phyloP scores from a whole-genome alignment of 306 rosid genomes.

The Lathyrus oleraceus region DNA sequence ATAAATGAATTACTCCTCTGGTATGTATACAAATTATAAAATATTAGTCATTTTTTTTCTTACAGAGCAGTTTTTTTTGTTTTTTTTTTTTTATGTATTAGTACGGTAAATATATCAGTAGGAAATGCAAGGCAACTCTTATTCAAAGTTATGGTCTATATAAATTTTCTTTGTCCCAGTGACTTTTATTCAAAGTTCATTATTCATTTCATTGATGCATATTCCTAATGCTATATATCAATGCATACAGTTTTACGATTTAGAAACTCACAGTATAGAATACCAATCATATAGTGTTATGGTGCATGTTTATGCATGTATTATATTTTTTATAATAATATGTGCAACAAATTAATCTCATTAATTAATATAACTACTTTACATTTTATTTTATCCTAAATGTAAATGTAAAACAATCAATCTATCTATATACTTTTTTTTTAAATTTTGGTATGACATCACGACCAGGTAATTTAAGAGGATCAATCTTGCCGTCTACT shows the following conservation, averaged over 20 bases:
- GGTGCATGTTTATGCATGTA: neutral
- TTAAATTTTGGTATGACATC: too few relatives aligned
- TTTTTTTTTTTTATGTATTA: neutral
- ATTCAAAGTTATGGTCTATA: neutral
- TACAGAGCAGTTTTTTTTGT: too few relatives aligned
- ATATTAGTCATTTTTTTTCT: neutral
- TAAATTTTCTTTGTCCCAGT: neutral
- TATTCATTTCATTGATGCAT: neutral
- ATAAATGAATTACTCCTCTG: conserved; percentile 3
- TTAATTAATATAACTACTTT: too few relatives aligned
- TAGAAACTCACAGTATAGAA: neutral
- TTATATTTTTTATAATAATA: too few relatives aligned
- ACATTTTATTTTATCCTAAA: too few relatives aligned
- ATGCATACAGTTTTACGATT: neutral
- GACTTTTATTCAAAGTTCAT: neutral
- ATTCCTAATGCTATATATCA: neutral
- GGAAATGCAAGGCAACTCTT: conserved; percentile 22
- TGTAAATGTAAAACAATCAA: too few relatives aligned
- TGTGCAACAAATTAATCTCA: too few relatives aligned
- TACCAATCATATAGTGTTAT: too few relatives aligned
- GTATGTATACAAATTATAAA: neutral
- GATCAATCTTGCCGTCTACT: too few relatives aligned
- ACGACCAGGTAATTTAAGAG: too few relatives aligned
- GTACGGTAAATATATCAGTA: neutral
- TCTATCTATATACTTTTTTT: too few relatives aligned